Conservation (phyloP, 208 protist genomes). For the Kentomonas sorsogonicus region DNA sequence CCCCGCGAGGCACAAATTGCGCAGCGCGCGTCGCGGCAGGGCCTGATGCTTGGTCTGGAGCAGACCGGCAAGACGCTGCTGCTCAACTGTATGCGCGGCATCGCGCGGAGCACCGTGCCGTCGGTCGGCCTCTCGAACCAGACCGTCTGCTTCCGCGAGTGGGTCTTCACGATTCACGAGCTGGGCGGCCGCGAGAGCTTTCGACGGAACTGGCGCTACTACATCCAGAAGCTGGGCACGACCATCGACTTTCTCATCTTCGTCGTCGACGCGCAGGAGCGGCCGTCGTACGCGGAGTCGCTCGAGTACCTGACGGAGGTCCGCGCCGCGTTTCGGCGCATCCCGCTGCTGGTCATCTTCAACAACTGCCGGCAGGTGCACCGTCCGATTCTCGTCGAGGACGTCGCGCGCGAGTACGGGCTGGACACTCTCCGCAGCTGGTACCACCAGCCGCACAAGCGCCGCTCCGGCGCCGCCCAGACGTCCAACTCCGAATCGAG, state of each 20-base stretch:
- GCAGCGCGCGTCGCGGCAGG: conserved; percentile 46
- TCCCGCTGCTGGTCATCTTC: conserved; percentile 71
- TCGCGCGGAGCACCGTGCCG: conserved; percentile 56
- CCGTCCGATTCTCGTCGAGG: conserved; percentile 23
- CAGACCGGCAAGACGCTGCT: conserved; percentile 83
- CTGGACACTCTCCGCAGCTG: conserved; percentile 4
- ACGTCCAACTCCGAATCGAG: no score
- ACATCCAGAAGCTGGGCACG: conserved; percentile 50
- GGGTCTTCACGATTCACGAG: conserved; percentile 76
- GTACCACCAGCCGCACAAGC: no score
- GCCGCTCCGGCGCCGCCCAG: no score
- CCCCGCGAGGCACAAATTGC: conserved; percentile 61
- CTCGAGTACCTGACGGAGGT: conserved; percentile 57
- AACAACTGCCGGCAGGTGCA: conserved; percentile 69
- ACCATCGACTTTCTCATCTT: conserved; percentile 75
- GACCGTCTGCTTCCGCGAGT: conserved; percentile 75
- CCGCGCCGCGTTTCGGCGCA: conserved; percentile 30
- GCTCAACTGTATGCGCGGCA: conserved; percentile 61
- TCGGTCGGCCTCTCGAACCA: conserved; percentile 72
- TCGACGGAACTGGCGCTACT: conserved; percentile 75
- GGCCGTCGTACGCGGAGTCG: conserved; percentile 31
- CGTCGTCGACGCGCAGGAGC: conserved; percentile 63
- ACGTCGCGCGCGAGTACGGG: no score
- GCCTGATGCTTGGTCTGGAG: conserved; percentile 69
- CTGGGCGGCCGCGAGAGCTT: conserved; percentile 83